These are phyloP conservation scores for Petasospora fabianii DNA, from an alignment of 1,139 yeast genomes.

Conservation along the genomic window DNA sequence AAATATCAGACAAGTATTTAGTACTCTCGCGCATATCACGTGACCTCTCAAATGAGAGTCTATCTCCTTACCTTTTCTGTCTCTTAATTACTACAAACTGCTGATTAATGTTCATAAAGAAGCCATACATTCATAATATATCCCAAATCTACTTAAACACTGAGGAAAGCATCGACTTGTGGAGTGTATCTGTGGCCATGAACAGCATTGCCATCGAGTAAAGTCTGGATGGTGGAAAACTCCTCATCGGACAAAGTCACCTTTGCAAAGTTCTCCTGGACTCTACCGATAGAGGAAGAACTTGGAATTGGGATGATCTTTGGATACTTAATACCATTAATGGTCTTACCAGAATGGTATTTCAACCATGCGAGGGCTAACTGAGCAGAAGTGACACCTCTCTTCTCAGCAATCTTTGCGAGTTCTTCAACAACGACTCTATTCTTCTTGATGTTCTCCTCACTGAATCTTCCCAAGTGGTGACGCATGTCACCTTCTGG, in stretches of 20 bases:
- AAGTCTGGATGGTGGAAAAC: conserved; percentile 37
- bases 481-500: conserved; percentile 54
- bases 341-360: conserved; percentile 35
- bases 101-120: too few relatives aligned
- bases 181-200: conserved; percentile 7
- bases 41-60: too few relatives aligned
- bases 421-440: conserved; percentile 41
- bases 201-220: conserved; percentile 1
- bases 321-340: conserved; percentile 43
- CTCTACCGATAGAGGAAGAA: conserved; percentile 60
- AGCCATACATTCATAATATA: too few relatives aligned
- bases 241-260: conserved; percentile 50
- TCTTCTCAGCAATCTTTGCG: conserved; percentile 39
- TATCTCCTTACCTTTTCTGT: too few relatives aligned
- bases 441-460: conserved; percentile 55
- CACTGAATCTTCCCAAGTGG: conserved; percentile 54
- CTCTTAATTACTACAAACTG: too few relatives aligned
- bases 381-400: conserved; percentile 55
- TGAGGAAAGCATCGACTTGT: neutral
- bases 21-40: too few relatives aligned
- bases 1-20: too few relatives aligned
- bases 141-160: conserved; percentile 1
- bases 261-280: conserved; percentile 52
- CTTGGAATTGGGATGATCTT: conserved; percentile 58
- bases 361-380: conserved; percentile 73